Evolutionary conservation across 352 stramenopile species (phyloP).

Genomic region (Phytophthora cryptogea): DNA sequence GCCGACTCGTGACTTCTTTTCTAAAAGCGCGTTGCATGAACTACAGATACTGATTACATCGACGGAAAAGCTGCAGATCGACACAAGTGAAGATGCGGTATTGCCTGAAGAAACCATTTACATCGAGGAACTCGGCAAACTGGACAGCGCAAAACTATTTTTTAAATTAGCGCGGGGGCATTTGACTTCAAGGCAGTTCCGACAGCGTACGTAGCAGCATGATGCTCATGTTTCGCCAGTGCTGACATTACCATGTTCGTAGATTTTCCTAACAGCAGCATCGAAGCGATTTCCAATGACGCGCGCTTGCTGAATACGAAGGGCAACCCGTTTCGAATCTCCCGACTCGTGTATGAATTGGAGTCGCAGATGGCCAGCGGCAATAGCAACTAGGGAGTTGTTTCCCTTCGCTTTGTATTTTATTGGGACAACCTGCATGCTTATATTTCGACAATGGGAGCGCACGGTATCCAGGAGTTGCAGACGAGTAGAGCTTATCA

Average conservation of each 20-base stretch:
- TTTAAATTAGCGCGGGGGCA: constrained; percentile 45
- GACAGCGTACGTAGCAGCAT: constrained; percentile 38
- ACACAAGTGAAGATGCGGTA: constrained; percentile 9
- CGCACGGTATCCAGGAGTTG: constrained; percentile 7
- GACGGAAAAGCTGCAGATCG: constrained; percentile 34
- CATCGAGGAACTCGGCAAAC: constrained; percentile 42
- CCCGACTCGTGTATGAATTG: constrained; percentile 36
- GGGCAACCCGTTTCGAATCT: constrained; percentile 41
- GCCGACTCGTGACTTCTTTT: too few relatives aligned
- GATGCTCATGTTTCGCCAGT: background rate
- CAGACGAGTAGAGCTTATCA: background rate
- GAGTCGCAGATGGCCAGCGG: constrained; percentile 18
- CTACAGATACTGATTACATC: constrained; percentile 44
- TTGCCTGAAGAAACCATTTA: constrained; percentile 33
- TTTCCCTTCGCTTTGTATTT: constrained; percentile 17
- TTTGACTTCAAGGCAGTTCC: constrained; percentile 43
- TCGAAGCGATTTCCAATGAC: constrained; percentile 36
- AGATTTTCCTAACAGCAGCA: constrained; percentile 39
- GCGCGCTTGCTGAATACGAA: constrained; percentile 30
- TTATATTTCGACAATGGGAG: constrained; percentile 11
- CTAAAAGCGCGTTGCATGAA: background rate
- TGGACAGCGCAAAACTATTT: constrained; percentile 52
- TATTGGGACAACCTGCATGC: constrained; percentile 19
- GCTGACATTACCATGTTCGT: background rate
- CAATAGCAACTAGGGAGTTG: constrained; percentile 7